Conservation (phyloP, 768 basidiomycete species). For the Amanita molliuscula region DNA sequence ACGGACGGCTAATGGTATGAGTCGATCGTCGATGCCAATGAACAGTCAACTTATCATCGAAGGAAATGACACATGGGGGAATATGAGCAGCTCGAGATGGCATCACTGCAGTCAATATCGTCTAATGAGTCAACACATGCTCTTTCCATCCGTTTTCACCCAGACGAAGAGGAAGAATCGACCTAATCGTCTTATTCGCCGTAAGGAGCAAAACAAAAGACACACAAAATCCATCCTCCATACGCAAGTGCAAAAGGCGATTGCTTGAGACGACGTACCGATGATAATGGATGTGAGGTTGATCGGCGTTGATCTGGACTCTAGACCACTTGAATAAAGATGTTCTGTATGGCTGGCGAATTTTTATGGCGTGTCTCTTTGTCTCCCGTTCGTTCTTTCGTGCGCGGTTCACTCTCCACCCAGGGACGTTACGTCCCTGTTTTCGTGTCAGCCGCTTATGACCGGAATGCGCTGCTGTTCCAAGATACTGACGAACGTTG, state of each 20-base stretch:
- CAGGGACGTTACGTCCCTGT: too few species aligned
- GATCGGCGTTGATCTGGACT: constrained; percentile 44
- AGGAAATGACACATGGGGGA: neutral
- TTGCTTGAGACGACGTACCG: constrained; percentile 24
- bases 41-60: neutral
- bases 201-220: constrained; percentile 6
- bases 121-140: constrained; percentile 60
- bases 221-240: constrained; percentile 51
- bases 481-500: constrained; percentile 60
- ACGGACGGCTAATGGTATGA: constrained; percentile 60
- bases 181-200: neutral
- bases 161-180: constrained; percentile 31
- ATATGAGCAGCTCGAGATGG: constrained; percentile 43
- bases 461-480: constrained; percentile 24
- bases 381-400: too few species aligned
- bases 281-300: constrained; percentile 70
- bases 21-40: constrained; percentile 39
- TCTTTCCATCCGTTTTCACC: constrained; percentile 45
- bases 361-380: too few species aligned
- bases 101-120: constrained; percentile 52
- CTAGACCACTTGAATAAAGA: constrained; percentile 25
- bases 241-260: constrained; percentile 30
- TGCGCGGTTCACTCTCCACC: too few species aligned
- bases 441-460: neutral
- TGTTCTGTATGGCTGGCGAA: too few species aligned